Evolutionary conservation across 2,329 filamentous ascomycete genomes (phyloP), one percentile per base, ranked within the genome.

Genomic region (Colletotrichum eleusines): DNA sequence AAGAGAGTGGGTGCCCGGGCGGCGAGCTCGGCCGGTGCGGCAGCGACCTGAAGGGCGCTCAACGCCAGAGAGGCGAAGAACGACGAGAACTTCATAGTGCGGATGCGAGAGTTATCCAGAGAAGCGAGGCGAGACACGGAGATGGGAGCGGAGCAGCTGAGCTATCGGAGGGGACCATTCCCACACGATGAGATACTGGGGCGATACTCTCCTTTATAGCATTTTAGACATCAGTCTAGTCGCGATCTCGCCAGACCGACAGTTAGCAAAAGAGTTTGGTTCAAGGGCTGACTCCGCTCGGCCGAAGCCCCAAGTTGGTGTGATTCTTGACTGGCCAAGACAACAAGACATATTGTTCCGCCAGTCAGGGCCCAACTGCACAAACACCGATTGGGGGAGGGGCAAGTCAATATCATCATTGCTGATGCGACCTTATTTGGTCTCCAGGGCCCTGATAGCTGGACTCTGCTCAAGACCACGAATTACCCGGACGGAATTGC

Each of bases 1-100:
- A 88, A 88, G 26, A 89, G 80, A 0, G 84, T 88, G 14, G 69
- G 69, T 6, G 69, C 69, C 51, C 69, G 64, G 31, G 69, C 69
- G 3, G 65, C 69, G n/a, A 68, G 69, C 35, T 71, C 44, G 20
- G 64, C 55, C 20, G 67, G 67, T 7, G 76, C 74, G 53, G 78
- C 74, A 12, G 73, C 72, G 57, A 76, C 40, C n/a, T 61, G 66
- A 35, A 63, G 7, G 51, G 64, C 60, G 55, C 58, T 26, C n/a
- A 73, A 64, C 23, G 68, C 71, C 50, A 73, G 57, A 26, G 63
- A 64, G 48, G 69, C 57, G 59, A 68, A 33, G 33, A 71, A 20
- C 26, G 71, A 64, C 38, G 46, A 61, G 57, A 73, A 54, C 69
- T 55, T 71, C 69, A 71, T 71, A n/a, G 26, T 46, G 48, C 18